Evolutionary conservation across 169 alveolate species (phyloP), one percentile per base, ranked within the genome.

Genomic region (Perkinsus marinus): DNA sequence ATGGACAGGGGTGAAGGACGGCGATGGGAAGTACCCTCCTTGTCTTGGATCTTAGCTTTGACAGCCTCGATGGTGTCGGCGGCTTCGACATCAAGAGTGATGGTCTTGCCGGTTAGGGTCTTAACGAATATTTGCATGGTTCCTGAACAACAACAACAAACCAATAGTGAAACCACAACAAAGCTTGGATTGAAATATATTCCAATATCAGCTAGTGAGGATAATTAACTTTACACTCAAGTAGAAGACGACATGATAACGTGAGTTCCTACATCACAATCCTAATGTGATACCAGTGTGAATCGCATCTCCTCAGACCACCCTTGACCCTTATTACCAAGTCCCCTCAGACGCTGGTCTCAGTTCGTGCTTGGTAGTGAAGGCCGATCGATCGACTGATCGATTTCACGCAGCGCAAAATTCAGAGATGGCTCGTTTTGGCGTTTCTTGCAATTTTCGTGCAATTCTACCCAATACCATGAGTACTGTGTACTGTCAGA

Each of bases 41-140:
- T 98, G 94, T 98, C 99, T 92, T 98, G 98, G 92, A 98, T 98
- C 97, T 98, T 98, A 89, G 99, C 99, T 96, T 98, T 98, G 90
- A 98, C 99, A 94, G 98, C 97, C 92, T 98, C 99, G 95, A 98
- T 98, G 37, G 99, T 97, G 94, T 98, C 99, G 39, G 98, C 95
- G 92, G 99, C 98, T 94, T 98, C 99, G 69, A 98, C 99, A 92
- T 98, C 99, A 36, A 98, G 96, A 39, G 99, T 98, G 91, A 98
- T 97, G 90, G 99, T 97, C 95, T 98, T 97, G n/a, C 99, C 99
- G 39, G 99, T 98, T 57, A 98, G 95, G 90, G 99, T 98, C 95
- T 98, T 98, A 90, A 98, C 99, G 96, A 97, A 97, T 91, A 98
- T 97, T 95, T 98, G 99, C 99, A 97, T 97, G 89, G 89, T 90